A percentile compares a stretch with the other conserved stretches of the same genome.
Evolutionary conservation across 164 flowering plant genomes (phyloP).

Genomic region (Piper longum): DNA sequence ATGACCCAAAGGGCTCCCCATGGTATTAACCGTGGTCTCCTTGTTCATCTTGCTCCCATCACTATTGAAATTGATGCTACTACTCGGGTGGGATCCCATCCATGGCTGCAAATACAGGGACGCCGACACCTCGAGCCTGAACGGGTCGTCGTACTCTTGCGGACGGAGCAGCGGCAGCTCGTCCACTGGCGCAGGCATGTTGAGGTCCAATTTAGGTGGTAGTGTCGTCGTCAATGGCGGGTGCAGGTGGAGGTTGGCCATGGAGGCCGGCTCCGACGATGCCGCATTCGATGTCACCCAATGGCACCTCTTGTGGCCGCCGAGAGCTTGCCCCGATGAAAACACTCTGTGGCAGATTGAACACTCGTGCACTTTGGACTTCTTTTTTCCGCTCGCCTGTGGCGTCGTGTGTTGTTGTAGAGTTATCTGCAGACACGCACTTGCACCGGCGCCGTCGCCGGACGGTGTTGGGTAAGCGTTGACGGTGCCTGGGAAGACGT

Average conservation of each 20-base stretch:
- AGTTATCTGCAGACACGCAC: too few species aligned
- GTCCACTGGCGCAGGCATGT: conserved; percentile 45
- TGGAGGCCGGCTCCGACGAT: conserved; percentile 17
- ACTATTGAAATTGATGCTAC: conserved; percentile 1
- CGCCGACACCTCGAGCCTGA: conserved; percentile 35
- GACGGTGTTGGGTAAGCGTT: too few species aligned
- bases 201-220: conserved; percentile 35
- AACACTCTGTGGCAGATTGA: conserved; percentile 75
- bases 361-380: conserved; percentile 77
- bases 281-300: conserved; percentile 67
- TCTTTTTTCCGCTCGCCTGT: conserved; percentile 18
- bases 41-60: conserved; percentile 1
- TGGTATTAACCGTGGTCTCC: neutral
- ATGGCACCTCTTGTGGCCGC: conserved; percentile 95
- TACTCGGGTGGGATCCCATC: conserved; percentile 16
- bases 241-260: conserved; percentile 22
- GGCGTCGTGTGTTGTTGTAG: too few species aligned
- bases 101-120: conserved; percentile 37
- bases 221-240: conserved; percentile 4
- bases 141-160: conserved; percentile 12
- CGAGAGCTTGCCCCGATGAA: conserved; percentile 80
- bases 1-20: conserved; percentile 7
- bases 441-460: conserved; percentile 6
- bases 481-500: conserved; percentile 25
- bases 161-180: conserved; percentile 6